phyloP scores from a whole-genome alignment of 1,284 basidiomycete species.

The Cutaneotrichosporon sp. region DNA sequence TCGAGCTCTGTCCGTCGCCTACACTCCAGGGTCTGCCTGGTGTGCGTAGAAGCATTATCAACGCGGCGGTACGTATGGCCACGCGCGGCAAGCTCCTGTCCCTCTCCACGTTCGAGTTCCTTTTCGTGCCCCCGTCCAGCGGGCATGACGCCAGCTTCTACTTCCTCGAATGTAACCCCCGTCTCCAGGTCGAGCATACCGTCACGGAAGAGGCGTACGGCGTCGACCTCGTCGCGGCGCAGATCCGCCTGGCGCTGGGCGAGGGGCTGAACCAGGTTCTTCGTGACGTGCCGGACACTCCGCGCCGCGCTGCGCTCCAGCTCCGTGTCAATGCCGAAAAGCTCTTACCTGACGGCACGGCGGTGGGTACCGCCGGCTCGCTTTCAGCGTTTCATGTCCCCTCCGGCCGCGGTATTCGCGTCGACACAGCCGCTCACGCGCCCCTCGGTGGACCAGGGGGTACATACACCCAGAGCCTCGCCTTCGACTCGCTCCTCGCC shows the following conservation, averaged over 20 bases:
- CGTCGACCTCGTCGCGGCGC: slow-evolving; percentile 17
- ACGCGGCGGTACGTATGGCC: slow-evolving; percentile 10
- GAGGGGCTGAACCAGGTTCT: slow-evolving; percentile 5
- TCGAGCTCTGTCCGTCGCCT: slow-evolving; percentile 19
- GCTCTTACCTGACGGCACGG: slow-evolving; percentile 12
- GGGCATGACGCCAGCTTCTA: slow-evolving; percentile 5
- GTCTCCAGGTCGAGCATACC: slow-evolving; percentile 20
- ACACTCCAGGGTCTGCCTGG: slow-evolving; percentile 5
- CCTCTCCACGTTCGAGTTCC: slow-evolving; percentile 19
- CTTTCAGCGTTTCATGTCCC: slow-evolving; percentile 7
- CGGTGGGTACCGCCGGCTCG: slow-evolving; percentile 11
- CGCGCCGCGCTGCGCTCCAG: slow-evolving; percentile 14
- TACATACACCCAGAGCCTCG: slow-evolving; percentile 15
- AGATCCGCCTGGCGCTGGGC: slow-evolving; percentile 17
- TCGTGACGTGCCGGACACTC: background rate
- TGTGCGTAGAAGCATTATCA: slow-evolving; percentile 15
- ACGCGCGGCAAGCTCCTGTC: slow-evolving; percentile 14
- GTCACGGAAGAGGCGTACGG: slow-evolving; percentile 21
- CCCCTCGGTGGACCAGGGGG: slow-evolving; percentile 8
- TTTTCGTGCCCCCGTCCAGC: slow-evolving; percentile 6
- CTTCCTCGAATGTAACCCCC: slow-evolving; percentile 22
- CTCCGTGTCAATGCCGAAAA: slow-evolving; percentile 19
- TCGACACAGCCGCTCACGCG: slow-evolving; percentile 19
- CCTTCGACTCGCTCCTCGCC: slow-evolving; percentile 18
- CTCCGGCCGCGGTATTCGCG: slow-evolving; percentile 11